phyloP scores from a whole-genome alignment of 371 early-diverging fungal genomes.

The Lichtheimia hyalospora region DNA sequence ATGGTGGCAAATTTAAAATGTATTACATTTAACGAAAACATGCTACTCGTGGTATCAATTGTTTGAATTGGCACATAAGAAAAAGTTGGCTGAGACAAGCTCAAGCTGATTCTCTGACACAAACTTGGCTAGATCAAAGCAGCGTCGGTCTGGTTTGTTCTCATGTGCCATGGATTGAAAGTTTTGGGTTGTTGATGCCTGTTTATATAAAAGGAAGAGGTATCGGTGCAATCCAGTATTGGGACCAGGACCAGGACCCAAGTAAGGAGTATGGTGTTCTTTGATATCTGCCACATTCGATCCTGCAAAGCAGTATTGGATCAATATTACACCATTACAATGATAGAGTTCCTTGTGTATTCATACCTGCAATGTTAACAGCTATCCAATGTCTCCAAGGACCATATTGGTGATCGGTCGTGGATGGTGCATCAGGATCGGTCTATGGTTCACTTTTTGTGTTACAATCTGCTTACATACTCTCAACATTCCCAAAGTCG shows the following conservation, averaged over 20 bases:
- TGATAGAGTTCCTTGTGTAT: background rate
- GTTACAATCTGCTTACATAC: no score
- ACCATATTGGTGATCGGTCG: constrained; percentile 47
- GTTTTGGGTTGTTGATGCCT: constrained; percentile 23
- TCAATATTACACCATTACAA: background rate
- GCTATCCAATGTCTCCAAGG: constrained; percentile 70
- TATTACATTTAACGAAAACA: no score
- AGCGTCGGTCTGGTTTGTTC: constrained; percentile 32
- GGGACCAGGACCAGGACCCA: constrained; percentile 59
- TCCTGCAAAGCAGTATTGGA: background rate
- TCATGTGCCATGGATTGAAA: constrained; percentile 27
- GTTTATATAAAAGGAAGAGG: constrained; percentile 63
- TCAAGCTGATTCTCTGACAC: constrained; percentile 44
- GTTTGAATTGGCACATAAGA: constrained; percentile 16
- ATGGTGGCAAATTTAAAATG: no score
- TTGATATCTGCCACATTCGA: background rate
- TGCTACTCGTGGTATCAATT: background rate
- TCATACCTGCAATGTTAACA: constrained; percentile 52
- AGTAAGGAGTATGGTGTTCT: constrained; percentile 40
- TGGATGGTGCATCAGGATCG: constrained; percentile 71
- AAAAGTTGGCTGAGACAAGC: constrained; percentile 59
- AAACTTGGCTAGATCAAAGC: constrained; percentile 51
- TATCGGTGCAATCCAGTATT: constrained; percentile 65
- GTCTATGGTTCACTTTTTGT: constrained; percentile 18
- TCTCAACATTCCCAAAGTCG: background rate